Evolutionary conservation across 2,329 filamentous ascomycete species (phyloP), one percentile per base, ranked within the genome.

Genomic region (Arthroderma uncinatum): DNA sequence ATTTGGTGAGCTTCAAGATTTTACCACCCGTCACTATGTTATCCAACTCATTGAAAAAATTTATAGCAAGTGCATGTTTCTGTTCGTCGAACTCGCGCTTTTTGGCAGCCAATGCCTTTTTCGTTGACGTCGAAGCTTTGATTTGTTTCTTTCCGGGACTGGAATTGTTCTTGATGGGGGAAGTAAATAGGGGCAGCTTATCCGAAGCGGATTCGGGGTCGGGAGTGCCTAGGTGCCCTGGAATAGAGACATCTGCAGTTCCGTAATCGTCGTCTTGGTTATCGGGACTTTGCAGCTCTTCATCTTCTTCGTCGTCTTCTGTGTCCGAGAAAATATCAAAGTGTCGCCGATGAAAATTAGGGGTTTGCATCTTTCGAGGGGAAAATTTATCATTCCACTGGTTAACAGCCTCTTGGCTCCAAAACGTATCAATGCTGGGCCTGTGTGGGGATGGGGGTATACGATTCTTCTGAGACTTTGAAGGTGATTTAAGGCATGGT

Each of bases 11-110:
- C 2, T 68, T 64, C 25, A 69, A 64, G 53, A 85, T 74, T 47
- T 76, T 69, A 28, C 78, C 77, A 3, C 68, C 66, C 0, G 77
- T 74, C 52, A 84, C 76, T 4, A 68, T 73, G 2, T 72, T 65
- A 62, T 85, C 82, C 14, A 85, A 74, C 33, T 79, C 76, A 1
- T 67, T 63, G n/a, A 85, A 68, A 64, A 85, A 83, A 1, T 72
- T 62, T 44, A 75, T 68, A 1, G 81, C 82, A 2, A 84, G 64
- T 7, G 68, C 65, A 19, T 77, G 71, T 64, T 84, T 85, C 25
- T 66, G 69, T 7, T 70, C 66, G 39, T 82, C 76, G 61, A 83
- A 85, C 10, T 71, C 72, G 63, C 78, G 79, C 58, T 73, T 74
- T 33, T 68, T 69, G 19, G 70, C 69, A 30, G 66, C 60, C 1